Conservation (phyloP, 768 basidiomycete genomes). For the Cystobasidium onofrii region DNA sequence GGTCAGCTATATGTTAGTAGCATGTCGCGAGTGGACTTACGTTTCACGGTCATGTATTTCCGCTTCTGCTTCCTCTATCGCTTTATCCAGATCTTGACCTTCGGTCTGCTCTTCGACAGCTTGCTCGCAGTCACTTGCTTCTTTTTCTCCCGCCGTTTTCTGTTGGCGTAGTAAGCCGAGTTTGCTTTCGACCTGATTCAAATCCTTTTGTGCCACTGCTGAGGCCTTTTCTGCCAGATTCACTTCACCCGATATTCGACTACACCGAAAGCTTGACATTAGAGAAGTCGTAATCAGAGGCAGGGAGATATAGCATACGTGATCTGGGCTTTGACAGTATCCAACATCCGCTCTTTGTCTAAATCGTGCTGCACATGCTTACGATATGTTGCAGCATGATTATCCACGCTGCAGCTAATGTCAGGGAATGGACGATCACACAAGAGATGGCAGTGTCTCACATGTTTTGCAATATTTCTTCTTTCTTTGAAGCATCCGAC, state of each 20-base stretch:
- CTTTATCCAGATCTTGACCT: constrained; percentile 36
- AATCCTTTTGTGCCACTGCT: constrained; percentile 52
- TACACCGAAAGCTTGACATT: constrained; percentile 42
- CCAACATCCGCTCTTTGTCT: constrained; percentile 61
- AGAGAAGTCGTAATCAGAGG: too few relatives aligned
- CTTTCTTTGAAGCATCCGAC: constrained; percentile 59
- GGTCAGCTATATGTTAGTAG: neutral
- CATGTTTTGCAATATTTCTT: constrained; percentile 59
- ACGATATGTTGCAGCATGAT: constrained; percentile 57
- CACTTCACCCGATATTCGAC: constrained; percentile 62
- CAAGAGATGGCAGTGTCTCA: constrained; percentile 47
- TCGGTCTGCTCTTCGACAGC: constrained; percentile 48
- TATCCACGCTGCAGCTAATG: constrained; percentile 53
- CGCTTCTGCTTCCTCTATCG: constrained; percentile 44
- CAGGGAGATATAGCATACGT: neutral
- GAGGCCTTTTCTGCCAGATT: constrained; percentile 49
- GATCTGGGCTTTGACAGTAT: constrained; percentile 53
- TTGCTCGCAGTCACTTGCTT: constrained; percentile 53
- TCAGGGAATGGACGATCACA: neutral
- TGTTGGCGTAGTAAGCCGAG: constrained; percentile 58
- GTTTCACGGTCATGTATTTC: constrained; percentile 42
- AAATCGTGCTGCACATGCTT: constrained; percentile 60
- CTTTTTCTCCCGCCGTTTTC: constrained; percentile 56
- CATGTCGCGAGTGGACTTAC: constrained; percentile 23
- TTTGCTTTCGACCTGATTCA: constrained; percentile 60